Conservation (phyloP, 1,284 basidiomycete genomes). For the Malassezia restricta region DNA sequence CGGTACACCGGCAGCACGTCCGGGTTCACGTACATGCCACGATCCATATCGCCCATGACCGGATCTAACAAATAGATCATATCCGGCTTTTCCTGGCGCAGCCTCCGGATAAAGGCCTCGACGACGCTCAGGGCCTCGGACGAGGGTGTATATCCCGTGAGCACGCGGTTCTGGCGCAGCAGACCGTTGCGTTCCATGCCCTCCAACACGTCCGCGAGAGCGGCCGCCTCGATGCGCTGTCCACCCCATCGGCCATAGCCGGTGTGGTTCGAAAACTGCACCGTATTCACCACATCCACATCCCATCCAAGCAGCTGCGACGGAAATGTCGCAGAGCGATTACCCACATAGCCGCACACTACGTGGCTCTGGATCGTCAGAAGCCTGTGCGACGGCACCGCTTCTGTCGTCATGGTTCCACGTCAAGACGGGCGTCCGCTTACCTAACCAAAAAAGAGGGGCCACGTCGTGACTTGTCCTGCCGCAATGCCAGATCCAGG, state of each 20-base stretch:
- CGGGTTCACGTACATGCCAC: slow-evolving; percentile 65
- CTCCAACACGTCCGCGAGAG: slow-evolving; percentile 45
- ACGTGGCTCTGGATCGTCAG: slow-evolving; percentile 78
- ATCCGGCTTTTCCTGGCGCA: slow-evolving; percentile 53
- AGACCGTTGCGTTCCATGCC: slow-evolving; percentile 34
- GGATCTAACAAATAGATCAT: slow-evolving; percentile 76
- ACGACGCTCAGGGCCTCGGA: slow-evolving; percentile 66
- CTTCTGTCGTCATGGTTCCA: not conserved
- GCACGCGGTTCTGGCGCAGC: slow-evolving; percentile 30
- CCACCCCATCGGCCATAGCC: slow-evolving; percentile 54
- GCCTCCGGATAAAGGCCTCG: slow-evolving; percentile 55
- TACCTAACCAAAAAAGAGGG: too few species aligned
- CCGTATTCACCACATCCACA: slow-evolving; percentile 90
- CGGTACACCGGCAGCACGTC: slow-evolving; percentile 82
- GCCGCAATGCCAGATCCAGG: too few species aligned
- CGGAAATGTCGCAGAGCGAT: slow-evolving; percentile 76
- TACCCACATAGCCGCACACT: slow-evolving; percentile 82
- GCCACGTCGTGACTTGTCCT: too few species aligned
- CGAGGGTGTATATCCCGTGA: slow-evolving; percentile 70
- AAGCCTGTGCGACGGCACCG: slow-evolving; percentile 22
- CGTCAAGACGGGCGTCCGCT: too few species aligned
- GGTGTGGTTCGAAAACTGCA: slow-evolving; percentile 68
- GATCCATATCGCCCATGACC: slow-evolving; percentile 50
- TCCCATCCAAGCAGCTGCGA: slow-evolving; percentile 89
- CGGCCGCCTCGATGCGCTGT: slow-evolving; percentile 45